Percentiles rank a stretch among this genome's conserved stretches.
These are phyloP conservation scores for Melastoma malabathricum DNA, from an alignment of 345 rosid genomes.

Conservation along the genomic window DNA sequence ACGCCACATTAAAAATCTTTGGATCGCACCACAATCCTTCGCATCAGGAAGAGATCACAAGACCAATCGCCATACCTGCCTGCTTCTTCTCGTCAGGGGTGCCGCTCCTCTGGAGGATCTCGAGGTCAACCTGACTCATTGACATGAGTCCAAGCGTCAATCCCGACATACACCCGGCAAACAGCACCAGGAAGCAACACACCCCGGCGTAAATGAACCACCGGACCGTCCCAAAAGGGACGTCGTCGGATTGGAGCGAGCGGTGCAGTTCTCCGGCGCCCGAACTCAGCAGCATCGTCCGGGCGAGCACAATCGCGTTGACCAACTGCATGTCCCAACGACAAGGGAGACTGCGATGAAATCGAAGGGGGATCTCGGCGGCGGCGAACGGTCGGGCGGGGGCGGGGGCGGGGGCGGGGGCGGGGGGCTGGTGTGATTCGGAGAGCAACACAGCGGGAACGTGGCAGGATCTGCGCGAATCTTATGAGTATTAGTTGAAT, in stretches of 20 bases:
- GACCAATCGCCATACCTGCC: conserved; percentile 40
- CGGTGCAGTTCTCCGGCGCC: conserved; percentile 15
- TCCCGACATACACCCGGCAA: conserved; percentile 98
- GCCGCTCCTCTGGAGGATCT: conserved; percentile 93
- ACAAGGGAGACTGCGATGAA: background rate
- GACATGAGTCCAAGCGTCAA: conserved; percentile 95
- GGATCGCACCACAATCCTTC: background rate
- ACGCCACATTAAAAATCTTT: background rate
- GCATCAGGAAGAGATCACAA: background rate
- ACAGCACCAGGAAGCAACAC: conserved; percentile 71
- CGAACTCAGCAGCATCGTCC: conserved; percentile 29
- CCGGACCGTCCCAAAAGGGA: conserved; percentile 44
- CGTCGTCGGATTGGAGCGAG: conserved; percentile 19
- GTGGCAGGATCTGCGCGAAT: conserved; percentile 1
- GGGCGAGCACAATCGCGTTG: conserved; percentile 48
- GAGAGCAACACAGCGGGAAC: background rate
- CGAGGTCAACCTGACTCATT: conserved; percentile 91
- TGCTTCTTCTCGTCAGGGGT: conserved; percentile 72
- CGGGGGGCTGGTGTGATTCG: background rate
- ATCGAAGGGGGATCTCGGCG: background rate
- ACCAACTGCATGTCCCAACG: conserved; percentile 35
- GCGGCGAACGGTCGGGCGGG: background rate
- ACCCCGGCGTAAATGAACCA: conserved; percentile 59
- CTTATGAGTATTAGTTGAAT: background rate
- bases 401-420: no score